phyloP scores from a whole-genome alignment of 148 eudicot genomes.

The Rhododendron molle region DNA sequence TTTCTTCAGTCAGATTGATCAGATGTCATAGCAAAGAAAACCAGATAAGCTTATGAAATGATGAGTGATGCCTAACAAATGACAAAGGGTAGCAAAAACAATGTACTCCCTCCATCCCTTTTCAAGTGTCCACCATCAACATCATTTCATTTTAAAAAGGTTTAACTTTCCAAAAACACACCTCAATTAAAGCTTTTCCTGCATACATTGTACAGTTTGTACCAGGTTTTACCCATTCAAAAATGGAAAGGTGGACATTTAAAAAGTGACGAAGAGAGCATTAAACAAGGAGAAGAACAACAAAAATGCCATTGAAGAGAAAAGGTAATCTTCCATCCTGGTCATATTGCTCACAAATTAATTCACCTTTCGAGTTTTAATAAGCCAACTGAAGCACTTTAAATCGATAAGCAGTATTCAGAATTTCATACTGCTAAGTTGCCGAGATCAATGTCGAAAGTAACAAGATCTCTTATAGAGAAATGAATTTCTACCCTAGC shows the following conservation, averaged over 20 bases:
- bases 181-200: not conserved
- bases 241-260: not conserved
- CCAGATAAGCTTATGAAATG: not conserved
- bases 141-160: not conserved
- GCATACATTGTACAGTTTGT: not conserved
- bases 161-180: not conserved
- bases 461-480: not conserved
- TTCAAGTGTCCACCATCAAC: not conserved
- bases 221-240: not conserved
- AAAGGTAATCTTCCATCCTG: not conserved
- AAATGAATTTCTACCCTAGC: not conserved
- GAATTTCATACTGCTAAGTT: not conserved
- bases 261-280: not conserved
- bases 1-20: not conserved
- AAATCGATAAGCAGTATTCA: not conserved
- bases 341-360: not conserved
- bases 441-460: not conserved
- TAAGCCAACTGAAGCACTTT: conserved; percentile 5
- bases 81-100: not conserved
- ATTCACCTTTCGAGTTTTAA: not conserved
- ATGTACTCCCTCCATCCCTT: not conserved
- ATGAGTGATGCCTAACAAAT: not conserved
- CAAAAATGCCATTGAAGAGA: not conserved
- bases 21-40: not conserved
- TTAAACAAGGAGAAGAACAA: not conserved